phyloP scores from a whole-genome alignment of 108 stramenopile genomes.

The Cyclotella distinguenda region DNA sequence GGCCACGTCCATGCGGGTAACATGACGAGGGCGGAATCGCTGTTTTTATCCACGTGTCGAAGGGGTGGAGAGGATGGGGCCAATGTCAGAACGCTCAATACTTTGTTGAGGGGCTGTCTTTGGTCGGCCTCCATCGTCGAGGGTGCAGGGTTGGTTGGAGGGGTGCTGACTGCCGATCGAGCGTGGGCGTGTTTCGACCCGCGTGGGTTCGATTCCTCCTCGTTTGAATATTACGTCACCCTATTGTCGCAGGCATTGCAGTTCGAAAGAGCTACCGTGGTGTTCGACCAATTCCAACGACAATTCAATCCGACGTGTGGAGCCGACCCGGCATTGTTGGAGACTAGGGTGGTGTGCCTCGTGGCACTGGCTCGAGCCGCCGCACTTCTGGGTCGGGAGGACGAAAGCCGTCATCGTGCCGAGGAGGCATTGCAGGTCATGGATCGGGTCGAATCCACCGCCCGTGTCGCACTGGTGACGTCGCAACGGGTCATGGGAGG shows the following conservation, averaged over 20 bases:
- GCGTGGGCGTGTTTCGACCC: slow-evolving; percentile 51
- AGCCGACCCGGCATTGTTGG: slow-evolving; percentile 49
- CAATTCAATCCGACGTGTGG: slow-evolving; percentile 29
- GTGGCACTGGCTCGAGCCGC: slow-evolving; percentile 61
- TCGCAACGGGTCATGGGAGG: slow-evolving; percentile 27
- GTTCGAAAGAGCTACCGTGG: slow-evolving; percentile 46
- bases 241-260: slow-evolving; percentile 72
- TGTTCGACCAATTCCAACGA: slow-evolving; percentile 56
- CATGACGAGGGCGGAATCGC: slow-evolving; percentile 59
- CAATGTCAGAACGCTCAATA: slow-evolving; percentile 83
- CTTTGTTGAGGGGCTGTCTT: slow-evolving; percentile 77
- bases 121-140: slow-evolving; percentile 64
- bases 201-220: slow-evolving; percentile 63
- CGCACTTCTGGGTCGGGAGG: slow-evolving; percentile 54
- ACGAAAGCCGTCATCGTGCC: slow-evolving; percentile 30
- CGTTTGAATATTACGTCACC: slow-evolving; percentile 79
- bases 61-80: slow-evolving; percentile 37
- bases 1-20: slow-evolving; percentile 74
- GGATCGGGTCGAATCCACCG: slow-evolving; percentile 1
- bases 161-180: slow-evolving; percentile 67
- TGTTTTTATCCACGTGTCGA: slow-evolving; percentile 60
- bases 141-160: slow-evolving; percentile 54
- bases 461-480: too few relatives aligned
- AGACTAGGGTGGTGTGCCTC: slow-evolving; percentile 60
- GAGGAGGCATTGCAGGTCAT: slow-evolving; percentile 27